Evolutionary conservation across 2,329 filamentous ascomycete species (phyloP).

Genomic region (Dothistroma septosporum): DNA sequence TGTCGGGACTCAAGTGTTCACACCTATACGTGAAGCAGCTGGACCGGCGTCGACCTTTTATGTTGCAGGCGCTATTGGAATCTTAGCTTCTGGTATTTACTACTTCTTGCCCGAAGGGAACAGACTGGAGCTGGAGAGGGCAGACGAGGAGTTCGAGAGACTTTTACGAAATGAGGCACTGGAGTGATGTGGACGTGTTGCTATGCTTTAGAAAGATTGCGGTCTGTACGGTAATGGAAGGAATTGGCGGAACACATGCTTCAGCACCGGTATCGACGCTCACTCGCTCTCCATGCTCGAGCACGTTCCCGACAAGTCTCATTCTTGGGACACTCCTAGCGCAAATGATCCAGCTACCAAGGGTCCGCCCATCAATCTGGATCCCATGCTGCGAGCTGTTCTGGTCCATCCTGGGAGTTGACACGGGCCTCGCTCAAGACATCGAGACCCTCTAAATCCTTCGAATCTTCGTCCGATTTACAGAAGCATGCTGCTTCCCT

Average conservation of each 20-base stretch:
- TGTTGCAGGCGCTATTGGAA: constrained; percentile 19
- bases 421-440: constrained; percentile 16
- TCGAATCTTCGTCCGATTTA: constrained; percentile 15
- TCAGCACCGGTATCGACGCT: constrained; percentile 8
- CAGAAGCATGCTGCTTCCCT: constrained; percentile 15
- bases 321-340: constrained; percentile 16
- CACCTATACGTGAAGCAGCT: constrained; percentile 38
- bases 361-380: constrained; percentile 11
- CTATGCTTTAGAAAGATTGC: constrained; percentile 34
- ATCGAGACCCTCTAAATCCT: constrained; percentile 16
- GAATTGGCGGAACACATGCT: constrained; percentile 27
- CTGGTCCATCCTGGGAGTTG: constrained; percentile 14
- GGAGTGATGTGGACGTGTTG: background rate
- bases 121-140: constrained; percentile 15
- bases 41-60: constrained; percentile 24
- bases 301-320: background rate
- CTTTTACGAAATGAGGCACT: background rate
- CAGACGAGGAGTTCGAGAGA: constrained; percentile 23
- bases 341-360: constrained; percentile 10
- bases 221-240: constrained; percentile 38
- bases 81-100: constrained; percentile 22
- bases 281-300: background rate
- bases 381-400: constrained; percentile 13
- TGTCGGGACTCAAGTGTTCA: constrained; percentile 50
- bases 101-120: constrained; percentile 23